Evolutionary conservation across 2,329 filamentous ascomycete genomes (phyloP), one percentile per base, ranked within the genome.

Genomic region (Fusarium papillatum): DNA sequence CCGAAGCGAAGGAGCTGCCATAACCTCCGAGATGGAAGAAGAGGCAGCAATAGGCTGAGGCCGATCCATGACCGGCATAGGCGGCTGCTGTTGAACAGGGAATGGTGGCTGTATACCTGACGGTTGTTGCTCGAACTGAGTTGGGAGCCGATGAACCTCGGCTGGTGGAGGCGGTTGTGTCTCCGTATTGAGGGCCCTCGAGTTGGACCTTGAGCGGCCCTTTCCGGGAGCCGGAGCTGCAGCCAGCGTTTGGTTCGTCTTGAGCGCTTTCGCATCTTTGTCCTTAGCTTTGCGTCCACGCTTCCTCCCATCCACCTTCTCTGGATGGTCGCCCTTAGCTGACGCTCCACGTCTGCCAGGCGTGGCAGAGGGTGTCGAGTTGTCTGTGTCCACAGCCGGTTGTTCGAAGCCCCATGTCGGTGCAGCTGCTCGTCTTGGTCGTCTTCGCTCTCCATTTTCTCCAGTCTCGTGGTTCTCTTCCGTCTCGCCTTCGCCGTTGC

Each of bases 351-450:
- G 87, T 29, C 89, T 88, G 6, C 87, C 86, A 4, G 90, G 90
- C 5, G 91, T 93, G n/a, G 89, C 88, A 13, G 86, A 86, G 13
- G 89, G 88, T 3, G 91, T 90, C 60, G 86, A 84, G 53, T 86
- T 87, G 77, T 95, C 93, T 19, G 89, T 89, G 70, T 95, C 93
- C 36, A 85, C 87, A 13, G 85, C 84, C 67, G 80, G 87, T 79
- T 83, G 93, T 78, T 95, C 93, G 69, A 89, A 90, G 50, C 90
- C 91, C 86, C 93, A 96, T 0, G 92, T 94, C 5, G 94, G 94
- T 14, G 94, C 94, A 22, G 90, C 90, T 26, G 91, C 91, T 76
- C 91, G 88, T 46, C 91, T 87, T n/a, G 91, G 91, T 19, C 91
- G 86, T 68, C 91, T 87, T 60, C 90, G 85, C 78, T 93, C 90